Evolutionary conservation across 2,329 filamentous ascomycete species (phyloP).

Genomic region (Aspergillus quadricinctus): DNA sequence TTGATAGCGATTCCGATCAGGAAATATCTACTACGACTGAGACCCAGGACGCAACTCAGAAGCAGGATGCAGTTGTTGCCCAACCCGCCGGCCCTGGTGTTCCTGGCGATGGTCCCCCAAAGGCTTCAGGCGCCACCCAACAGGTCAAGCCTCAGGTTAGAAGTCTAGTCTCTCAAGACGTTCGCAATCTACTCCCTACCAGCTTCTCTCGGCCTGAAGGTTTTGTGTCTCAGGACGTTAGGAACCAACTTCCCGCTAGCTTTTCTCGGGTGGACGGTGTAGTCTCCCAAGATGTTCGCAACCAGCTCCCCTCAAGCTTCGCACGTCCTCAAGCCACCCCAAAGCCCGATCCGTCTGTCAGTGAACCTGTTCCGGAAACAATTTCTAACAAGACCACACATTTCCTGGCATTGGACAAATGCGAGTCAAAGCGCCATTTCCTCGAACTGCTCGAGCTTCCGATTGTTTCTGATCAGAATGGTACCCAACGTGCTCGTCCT

Average conservation of each 20-base stretch:
- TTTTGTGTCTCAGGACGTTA: conserved; percentile 58
- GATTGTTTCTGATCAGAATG: conserved; percentile 39
- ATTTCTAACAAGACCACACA: conserved; percentile 76
- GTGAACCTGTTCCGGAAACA: conserved; percentile 61
- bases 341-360: conserved; percentile 40
- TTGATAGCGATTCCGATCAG: conserved; percentile 22
- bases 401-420: conserved; percentile 92
- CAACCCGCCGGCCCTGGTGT: too few species aligned
- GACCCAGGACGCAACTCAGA: neutral
- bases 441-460: conserved; percentile 70
- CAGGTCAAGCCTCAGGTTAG: neutral
- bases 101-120: neutral
- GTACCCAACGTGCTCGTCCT: conserved; percentile 36
- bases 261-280: conserved; percentile 34
- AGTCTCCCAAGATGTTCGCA: conserved; percentile 63
- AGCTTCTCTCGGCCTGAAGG: neutral
- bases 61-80: neutral
- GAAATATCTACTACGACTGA: conserved; percentile 10
- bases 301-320: conserved; percentile 74
- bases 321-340: conserved; percentile 37
- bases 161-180: neutral
- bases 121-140: neutral
- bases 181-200: neutral
- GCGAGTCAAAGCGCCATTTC: conserved; percentile 72
- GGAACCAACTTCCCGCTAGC: conserved; percentile 70